Evolutionary conservation across 1,284 basidiomycete genomes (phyloP), one percentile per base, ranked within the genome.

Genomic region (Xerocomus nothofagi): DNA sequence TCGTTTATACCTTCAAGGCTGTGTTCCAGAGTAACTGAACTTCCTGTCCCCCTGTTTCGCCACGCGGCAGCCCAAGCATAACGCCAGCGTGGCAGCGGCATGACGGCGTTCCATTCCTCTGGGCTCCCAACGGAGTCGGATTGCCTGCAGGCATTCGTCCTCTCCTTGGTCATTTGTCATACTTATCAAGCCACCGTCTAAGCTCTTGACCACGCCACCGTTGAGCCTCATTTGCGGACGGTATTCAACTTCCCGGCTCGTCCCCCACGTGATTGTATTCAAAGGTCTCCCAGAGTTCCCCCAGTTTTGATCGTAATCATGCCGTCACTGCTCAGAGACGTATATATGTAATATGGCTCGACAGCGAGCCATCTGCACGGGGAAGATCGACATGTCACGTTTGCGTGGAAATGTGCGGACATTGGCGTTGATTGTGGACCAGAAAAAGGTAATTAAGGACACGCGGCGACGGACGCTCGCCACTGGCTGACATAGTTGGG

Each of bases 311-410:
- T 48, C 32, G 36, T 26, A 44, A 38, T n/a, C 32, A 41, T 62
- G 57, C 57, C 33, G 57, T 62, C 17, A 57, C 31, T 39, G 2
- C 38, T 7, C 8, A 34, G 26, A 44, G 58, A 39, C 36, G n/a
- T 21, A 44, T 55, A 39, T 32, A 17, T 26, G 36, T 40, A 49
- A 51, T 40, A 34, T 6, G 44, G 27, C n/a, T 26, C 48, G 39
- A 43, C 21, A 37, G 56, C 14, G 27, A 38, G 21, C 30, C 39
- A 39, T 36, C 47, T 43, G 44, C 39, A 55, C 24, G 20, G 41
- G 15, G 33, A 48, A 42, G 58, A 65, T 65, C 62, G 55, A 63
- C 62, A 18, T 51, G 50, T 50, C 54, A 61, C 33, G 39, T 39
- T n/a, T 56, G 49, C 34, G 38, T 41, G 53, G 44, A 27, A 42